Conservation (phyloP, 768 basidiomycete genomes). For the Podaxis sp. region DNA sequence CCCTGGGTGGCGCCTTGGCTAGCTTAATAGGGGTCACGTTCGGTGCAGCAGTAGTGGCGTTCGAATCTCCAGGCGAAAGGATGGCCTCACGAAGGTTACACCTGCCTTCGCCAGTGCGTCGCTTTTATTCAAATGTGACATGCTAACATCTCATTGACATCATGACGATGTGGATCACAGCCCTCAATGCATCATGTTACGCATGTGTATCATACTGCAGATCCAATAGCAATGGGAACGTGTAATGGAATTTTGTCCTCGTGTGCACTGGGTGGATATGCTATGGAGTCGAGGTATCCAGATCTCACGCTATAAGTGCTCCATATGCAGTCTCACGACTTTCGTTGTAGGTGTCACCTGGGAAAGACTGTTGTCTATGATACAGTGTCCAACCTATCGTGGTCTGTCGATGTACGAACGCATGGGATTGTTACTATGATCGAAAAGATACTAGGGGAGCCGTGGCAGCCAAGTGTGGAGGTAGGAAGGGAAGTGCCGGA, state of each 20-base stretch:
- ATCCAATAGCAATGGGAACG: slow-evolving; percentile 89
- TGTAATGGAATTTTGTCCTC: slow-evolving; percentile 79
- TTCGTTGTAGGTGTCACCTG: slow-evolving; percentile 64
- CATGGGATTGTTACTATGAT: slow-evolving; percentile 81
- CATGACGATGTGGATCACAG: slow-evolving; percentile 24
- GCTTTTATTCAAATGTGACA: not conserved
- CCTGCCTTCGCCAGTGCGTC: slow-evolving; percentile 74
- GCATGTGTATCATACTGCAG: slow-evolving; percentile 91
- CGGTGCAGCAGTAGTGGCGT: slow-evolving; percentile 81
- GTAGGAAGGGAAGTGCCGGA: slow-evolving; percentile 60
- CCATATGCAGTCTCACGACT: not conserved
- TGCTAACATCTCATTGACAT: not conserved
- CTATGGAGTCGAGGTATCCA: slow-evolving; percentile 66
- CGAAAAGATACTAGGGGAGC: slow-evolving; percentile 61
- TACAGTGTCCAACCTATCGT: slow-evolving; percentile 80
- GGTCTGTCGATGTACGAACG: slow-evolving; percentile 78
- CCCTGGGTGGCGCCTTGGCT: slow-evolving; percentile 69
- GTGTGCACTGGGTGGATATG: slow-evolving; percentile 87
- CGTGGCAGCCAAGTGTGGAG: slow-evolving; percentile 67
- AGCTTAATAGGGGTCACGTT: slow-evolving; percentile 85
- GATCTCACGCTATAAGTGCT: not conserved
- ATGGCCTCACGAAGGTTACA: slow-evolving; percentile 78
- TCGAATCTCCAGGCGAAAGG: slow-evolving; percentile 86
- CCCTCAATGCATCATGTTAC: slow-evolving; percentile 77
- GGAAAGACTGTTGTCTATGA: slow-evolving; percentile 89